Percentiles rank a stretch among this genome's conserved stretches.
Evolutionary conservation across 2,329 filamentous ascomycete species (phyloP).

Genomic region (Cladosporium cucumerinum): DNA sequence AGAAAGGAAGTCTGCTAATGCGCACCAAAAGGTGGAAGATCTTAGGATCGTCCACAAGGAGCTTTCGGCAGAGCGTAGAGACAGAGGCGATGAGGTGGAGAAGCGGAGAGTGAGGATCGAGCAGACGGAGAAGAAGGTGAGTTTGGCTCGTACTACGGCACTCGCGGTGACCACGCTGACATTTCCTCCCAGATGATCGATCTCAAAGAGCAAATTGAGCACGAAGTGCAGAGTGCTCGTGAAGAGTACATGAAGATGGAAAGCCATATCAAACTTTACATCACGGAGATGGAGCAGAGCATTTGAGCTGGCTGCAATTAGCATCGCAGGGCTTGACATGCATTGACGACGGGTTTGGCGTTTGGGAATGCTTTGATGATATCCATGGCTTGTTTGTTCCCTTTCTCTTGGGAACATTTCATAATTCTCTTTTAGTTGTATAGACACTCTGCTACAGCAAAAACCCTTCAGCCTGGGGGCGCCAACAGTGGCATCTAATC

Average conservation of each 20-base stretch:
- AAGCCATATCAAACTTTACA: slow-evolving; percentile 93
- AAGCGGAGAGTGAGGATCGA: slow-evolving; percentile 88
- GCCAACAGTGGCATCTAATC: not conserved
- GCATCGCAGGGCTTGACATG: not conserved
- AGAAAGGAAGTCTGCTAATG: slow-evolving; percentile 73
- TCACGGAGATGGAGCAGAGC: slow-evolving; percentile 97
- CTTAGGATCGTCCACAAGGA: slow-evolving; percentile 74
- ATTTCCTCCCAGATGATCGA: slow-evolving; percentile 73
- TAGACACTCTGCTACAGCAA: not conserved
- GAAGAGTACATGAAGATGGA: slow-evolving; percentile 98
- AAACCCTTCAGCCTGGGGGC: not conserved
- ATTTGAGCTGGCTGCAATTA: slow-evolving; percentile 41
- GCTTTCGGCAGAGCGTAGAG: slow-evolving; percentile 77
- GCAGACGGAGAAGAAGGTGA: slow-evolving; percentile 96
- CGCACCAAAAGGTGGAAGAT: slow-evolving; percentile 87
- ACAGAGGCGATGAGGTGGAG: slow-evolving; percentile 91
- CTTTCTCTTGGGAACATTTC: not conserved
- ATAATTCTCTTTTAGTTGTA: not conserved
- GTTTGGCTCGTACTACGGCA: slow-evolving; percentile 24
- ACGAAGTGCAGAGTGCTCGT: slow-evolving; percentile 82
- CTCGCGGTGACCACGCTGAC: slow-evolving; percentile 22
- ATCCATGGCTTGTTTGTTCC: not conserved
- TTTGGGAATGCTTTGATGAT: slow-evolving; percentile 10
- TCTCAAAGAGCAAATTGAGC: slow-evolving; percentile 95
- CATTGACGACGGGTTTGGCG: not conserved